Conservation (phyloP, 257 asterid genomes). For the Ehretia macrophylla region DNA sequence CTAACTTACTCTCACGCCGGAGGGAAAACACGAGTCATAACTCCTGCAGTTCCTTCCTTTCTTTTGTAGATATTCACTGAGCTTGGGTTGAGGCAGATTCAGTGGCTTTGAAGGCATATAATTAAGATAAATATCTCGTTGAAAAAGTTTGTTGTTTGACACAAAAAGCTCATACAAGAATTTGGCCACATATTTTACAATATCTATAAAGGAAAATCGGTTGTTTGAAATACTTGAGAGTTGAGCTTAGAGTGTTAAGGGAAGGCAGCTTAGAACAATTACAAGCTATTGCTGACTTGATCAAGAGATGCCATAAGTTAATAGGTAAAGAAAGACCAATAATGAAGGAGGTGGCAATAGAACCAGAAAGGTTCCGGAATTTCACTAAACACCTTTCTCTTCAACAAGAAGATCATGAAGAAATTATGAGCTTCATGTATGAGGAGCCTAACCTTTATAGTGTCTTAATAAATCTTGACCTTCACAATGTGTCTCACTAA, state of each 20-base stretch:
- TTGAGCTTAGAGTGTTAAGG: background rate
- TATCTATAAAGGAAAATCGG: background rate
- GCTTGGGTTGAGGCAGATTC: no score
- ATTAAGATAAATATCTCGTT: no score
- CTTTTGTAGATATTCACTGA: no score
- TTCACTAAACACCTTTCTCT: background rate
- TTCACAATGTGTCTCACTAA: no score
- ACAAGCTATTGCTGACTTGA: background rate
- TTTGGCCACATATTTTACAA: background rate
- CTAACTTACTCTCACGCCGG: no score
- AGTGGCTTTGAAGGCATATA: no score
- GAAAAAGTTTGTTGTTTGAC: no score
- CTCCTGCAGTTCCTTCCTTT: no score
- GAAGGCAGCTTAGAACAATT: constrained; percentile 3
- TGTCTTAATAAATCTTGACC: background rate
- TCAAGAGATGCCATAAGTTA: background rate
- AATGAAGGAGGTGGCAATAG: background rate
- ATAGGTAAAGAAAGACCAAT: constrained; percentile 3
- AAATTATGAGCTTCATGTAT: no score
- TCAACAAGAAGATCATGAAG: background rate
- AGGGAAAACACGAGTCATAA: no score
- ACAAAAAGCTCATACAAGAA: no score
- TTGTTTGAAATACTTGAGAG: constrained; percentile 1
- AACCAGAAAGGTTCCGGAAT: background rate
- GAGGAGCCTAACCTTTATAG: background rate